These are phyloP conservation scores for Acanthamoeba royreba DNA, from an alignment of 208 protist species.

Conservation along the genomic window DNA sequence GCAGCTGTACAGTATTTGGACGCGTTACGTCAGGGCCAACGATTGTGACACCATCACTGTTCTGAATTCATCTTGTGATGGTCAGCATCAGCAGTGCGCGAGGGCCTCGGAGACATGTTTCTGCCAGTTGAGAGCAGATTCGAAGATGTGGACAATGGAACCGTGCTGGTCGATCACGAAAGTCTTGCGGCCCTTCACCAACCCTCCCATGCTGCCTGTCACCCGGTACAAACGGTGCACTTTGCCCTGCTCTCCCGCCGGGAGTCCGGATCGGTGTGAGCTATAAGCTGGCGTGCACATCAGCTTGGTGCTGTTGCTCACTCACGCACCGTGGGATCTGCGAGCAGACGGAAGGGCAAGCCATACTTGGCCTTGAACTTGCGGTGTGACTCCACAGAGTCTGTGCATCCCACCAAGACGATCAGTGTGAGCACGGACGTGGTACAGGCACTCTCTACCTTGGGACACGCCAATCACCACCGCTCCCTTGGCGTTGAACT, in stretches of 20 bases:
- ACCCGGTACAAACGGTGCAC: neutral
- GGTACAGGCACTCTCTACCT: neutral
- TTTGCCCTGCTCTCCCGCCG: too few species aligned
- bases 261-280: too few species aligned
- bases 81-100: neutral
- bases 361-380: neutral
- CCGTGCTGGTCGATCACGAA: neutral
- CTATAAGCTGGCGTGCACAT: too few species aligned
- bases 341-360: neutral
- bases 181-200: neutral
- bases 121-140: neutral
- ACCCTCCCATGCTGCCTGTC: neutral
- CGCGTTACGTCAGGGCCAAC: neutral
- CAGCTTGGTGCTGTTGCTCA: too few species aligned
- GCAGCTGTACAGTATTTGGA: neutral
- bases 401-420: neutral
- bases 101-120: conserved; percentile 14
- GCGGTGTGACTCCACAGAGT: neutral
- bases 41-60: too few species aligned
- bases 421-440: neutral
- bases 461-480: neutral
- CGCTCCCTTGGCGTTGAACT: neutral
- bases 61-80: neutral
- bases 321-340: neutral
- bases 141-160: neutral